Conservation (phyloP, 73 alveolate species). For the Breviolum minutum region DNA sequence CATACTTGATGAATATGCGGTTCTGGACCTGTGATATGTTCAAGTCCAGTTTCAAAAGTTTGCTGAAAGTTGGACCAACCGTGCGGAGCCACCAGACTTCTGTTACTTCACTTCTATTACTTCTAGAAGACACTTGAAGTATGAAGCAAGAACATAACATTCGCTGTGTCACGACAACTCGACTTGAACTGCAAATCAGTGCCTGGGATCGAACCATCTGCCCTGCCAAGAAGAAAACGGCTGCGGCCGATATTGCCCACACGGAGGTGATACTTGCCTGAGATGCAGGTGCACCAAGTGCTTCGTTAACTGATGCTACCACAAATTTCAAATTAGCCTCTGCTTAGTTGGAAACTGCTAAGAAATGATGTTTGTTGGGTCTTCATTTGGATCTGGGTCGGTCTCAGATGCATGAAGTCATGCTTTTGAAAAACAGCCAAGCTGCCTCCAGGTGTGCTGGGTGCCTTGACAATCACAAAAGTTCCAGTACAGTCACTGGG, state of each 20-base stretch:
- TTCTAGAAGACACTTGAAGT: no score
- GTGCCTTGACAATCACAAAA: slow-evolving; percentile 75
- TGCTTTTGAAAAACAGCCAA: no score
- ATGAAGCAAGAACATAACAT: no score
- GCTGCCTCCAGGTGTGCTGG: no score
- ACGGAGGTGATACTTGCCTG: slow-evolving; percentile 83
- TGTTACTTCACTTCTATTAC: neutral
- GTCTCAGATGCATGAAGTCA: no score
- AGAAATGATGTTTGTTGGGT: no score
- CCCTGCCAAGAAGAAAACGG: slow-evolving; percentile 93
- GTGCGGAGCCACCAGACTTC: neutral
- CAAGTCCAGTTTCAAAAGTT: neutral
- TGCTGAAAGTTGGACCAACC: neutral
- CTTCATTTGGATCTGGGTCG: no score
- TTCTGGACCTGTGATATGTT: slow-evolving; percentile 49
- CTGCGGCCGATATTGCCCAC: slow-evolving; percentile 91
- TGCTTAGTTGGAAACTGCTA: no score
- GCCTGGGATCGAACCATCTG: slow-evolving; percentile 90
- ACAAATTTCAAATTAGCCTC: no score
- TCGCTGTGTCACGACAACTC: no score
- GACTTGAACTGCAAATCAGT: neutral
- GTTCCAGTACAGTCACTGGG: slow-evolving; percentile 93
- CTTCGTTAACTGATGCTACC: no score
- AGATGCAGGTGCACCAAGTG: no score
- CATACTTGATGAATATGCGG: slow-evolving; percentile 91